Evolutionary conservation across 176 grass and related monocot genomes (phyloP).

Genomic region (Zoysia pacifica): DNA sequence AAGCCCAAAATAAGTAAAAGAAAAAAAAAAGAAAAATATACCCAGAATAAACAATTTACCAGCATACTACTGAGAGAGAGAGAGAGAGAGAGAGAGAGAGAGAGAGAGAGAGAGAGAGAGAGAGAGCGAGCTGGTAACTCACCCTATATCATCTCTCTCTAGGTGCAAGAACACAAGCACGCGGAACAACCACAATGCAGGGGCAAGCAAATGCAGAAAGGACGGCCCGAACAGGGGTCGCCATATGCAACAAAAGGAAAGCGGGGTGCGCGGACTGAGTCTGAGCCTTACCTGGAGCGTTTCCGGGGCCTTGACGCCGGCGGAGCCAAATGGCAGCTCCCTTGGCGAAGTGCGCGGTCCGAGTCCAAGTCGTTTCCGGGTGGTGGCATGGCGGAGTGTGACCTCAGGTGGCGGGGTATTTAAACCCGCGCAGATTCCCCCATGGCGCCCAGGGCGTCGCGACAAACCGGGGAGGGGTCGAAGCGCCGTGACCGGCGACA

Average conservation of each 20-base stretch:
- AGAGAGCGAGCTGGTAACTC: background rate
- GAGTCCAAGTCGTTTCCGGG: background rate
- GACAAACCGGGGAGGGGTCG: slow-evolving; percentile 27
- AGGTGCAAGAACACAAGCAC: background rate
- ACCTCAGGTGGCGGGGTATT: slow-evolving; percentile 34
- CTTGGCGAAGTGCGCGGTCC: background rate
- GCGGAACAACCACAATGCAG: slow-evolving; percentile 12
- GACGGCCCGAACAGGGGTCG: background rate
- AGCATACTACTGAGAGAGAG: background rate
- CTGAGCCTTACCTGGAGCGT: background rate
- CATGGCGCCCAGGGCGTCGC: slow-evolving; percentile 19
- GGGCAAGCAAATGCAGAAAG: slow-evolving; percentile 17
- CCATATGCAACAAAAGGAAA: background rate
- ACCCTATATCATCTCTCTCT: slow-evolving; percentile 5
- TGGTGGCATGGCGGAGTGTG: slow-evolving; percentile 36
- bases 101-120: background rate
- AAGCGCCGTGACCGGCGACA: slow-evolving; percentile 1
- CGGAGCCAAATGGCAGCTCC: slow-evolving; percentile 48
- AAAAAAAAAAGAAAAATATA: background rate
- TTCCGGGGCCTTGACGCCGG: slow-evolving; percentile 16
- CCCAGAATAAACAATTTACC: background rate
- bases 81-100: background rate
- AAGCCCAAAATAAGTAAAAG: background rate
- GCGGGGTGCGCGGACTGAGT: background rate
- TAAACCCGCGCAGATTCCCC: slow-evolving; percentile 38